Base-by-base conservation (phyloP, 1,284 basidiomycete species). In the Mycena sp. region DNA sequence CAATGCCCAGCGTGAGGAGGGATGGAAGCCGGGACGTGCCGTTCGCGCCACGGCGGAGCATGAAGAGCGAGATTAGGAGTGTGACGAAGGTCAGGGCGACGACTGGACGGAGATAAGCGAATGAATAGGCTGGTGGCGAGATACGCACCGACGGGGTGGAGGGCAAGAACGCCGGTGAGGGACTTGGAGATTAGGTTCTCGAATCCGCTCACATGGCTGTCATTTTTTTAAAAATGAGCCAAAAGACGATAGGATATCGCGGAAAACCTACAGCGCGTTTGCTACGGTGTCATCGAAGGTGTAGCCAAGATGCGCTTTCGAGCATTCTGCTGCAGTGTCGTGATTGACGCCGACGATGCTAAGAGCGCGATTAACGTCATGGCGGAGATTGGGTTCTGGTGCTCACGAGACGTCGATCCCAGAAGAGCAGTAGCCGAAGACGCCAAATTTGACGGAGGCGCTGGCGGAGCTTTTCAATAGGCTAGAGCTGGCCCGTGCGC, bases 391-490 rank as follows among this genome's bases (percentile, higher is more conserved):
- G 56, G 61, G 52, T 38, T 28, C 44, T 28, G 3, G 32, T 23
- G 44, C 82, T 74, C 70, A 85, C 83, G 80, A 77, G 69, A 82
- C 75, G 25, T 82, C 74, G 58, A 84, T 70, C 17, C 76, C 76
- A 38, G 82, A 83, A 30, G 80, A 73, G 73, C 87, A 88, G 71
- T 87, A 89, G 35, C 87, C 87, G 82, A 83, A 89, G 57, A 87
- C 80, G 6, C 63, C 63, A 51, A 58, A 58, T 4, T 41, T 28
- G 64, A 81, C 81, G 45, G 71, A 73, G 17, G 74, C 82, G 23
- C 64, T 73, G 21, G 79, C 80, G 28, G 73, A 73, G 49, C 78
- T 74, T 57, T 77, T 68, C 32, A 82, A 66, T 46, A 82, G 51
- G 40, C 73, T 70, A 5, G 76, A 73, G 25, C 70, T 71, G 61